Evolutionary conservation across 2,329 filamentous ascomycete genomes (phyloP).

Genomic region (Delphinella strobiligena): DNA sequence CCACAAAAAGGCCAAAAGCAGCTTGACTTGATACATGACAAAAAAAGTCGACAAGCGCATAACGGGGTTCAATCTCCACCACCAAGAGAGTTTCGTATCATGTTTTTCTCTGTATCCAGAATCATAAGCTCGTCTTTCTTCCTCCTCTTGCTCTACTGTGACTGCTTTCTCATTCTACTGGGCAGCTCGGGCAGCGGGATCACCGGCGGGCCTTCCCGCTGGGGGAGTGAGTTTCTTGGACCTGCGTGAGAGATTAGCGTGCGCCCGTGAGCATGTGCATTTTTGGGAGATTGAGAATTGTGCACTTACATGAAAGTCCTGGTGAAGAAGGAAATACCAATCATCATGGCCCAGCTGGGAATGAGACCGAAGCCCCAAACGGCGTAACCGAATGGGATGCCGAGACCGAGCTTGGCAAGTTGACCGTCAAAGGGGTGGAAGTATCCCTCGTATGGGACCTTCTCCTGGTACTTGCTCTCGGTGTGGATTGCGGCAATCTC

Average conservation of each 20-base stretch:
- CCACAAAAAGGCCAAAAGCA: too few relatives aligned
- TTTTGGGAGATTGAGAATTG: not conserved
- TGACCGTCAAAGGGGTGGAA: conserved; percentile 68
- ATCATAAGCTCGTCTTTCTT: too few relatives aligned
- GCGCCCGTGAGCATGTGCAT: not conserved
- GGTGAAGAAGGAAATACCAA: conserved; percentile 60
- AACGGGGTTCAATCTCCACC: too few relatives aligned
- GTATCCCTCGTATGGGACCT: conserved; percentile 46
- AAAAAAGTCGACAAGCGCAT: too few relatives aligned
- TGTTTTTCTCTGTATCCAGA: too few relatives aligned
- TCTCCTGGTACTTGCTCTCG: conserved; percentile 45
- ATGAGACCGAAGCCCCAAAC: conserved; percentile 51
- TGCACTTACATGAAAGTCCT: conserved; percentile 60
- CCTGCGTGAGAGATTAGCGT: not conserved
- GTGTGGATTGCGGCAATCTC: conserved; percentile 50
- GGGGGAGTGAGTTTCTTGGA: conserved; percentile 9
- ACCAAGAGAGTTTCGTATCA: too few relatives aligned
- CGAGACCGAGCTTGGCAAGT: conserved; percentile 49
- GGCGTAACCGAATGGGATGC: conserved; percentile 53
- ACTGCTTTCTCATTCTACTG: conserved; percentile 3
- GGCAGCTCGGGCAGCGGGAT: conserved; percentile 3
- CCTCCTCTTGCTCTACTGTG: too few relatives aligned
- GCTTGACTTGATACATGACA: too few relatives aligned
- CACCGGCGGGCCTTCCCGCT: conserved; percentile 2
- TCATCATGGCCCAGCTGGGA: conserved; percentile 66